Base-by-base conservation (phyloP, 1,284 basidiomycete genomes). In the Puccinia novopanici region DNA sequence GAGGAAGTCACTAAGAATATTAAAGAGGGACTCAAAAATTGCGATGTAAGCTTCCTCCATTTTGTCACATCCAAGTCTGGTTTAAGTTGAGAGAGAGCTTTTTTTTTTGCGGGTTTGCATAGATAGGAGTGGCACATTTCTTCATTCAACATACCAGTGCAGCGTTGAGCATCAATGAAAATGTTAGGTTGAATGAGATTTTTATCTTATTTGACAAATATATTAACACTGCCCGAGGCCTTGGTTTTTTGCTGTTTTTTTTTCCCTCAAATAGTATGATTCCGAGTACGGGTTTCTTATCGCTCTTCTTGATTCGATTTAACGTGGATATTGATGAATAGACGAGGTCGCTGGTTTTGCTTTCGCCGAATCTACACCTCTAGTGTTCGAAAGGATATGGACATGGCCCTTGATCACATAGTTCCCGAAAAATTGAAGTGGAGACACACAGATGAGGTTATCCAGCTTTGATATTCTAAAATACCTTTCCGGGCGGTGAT, bases 81-180 rank as follows among this genome's bases (percentile, higher is more conserved):
- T 45, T 27, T 55, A 42, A 55, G 17, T 37, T 77, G n/a, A 59
- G 19, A 24, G 52, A 54, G 37, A 2, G 30, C 70, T 17, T 77
- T 1, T 42, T 42, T 67, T 30, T n/a, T n/a, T n/a, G n/a, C n/a
- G 40, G 34, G 19, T 37, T 79, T 34, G n/a, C 54, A 24, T 73
- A 81, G 79, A 75, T 81, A 30, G 79, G 79, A 34, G 71, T 81
- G 17, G 79, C 79, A 13, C 79, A 81, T 55, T 82, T 85, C 37
- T 86, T 85, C 81, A 85, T 86, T 40, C 83, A 86, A 81, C 85
- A 86, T 80, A 86, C 85, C 13, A 84, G 83, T 40, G 85, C 85
- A 0, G 85, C 84, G 3, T 82, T 86, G 17, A 84, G 82, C 19
- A 73, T 86, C 34, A 85, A 86, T 82, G 85, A 86, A 75, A 86